These are phyloP conservation scores for Pistacia integerrima DNA, from an alignment of 345 rosid genomes.

Conservation along the genomic window DNA sequence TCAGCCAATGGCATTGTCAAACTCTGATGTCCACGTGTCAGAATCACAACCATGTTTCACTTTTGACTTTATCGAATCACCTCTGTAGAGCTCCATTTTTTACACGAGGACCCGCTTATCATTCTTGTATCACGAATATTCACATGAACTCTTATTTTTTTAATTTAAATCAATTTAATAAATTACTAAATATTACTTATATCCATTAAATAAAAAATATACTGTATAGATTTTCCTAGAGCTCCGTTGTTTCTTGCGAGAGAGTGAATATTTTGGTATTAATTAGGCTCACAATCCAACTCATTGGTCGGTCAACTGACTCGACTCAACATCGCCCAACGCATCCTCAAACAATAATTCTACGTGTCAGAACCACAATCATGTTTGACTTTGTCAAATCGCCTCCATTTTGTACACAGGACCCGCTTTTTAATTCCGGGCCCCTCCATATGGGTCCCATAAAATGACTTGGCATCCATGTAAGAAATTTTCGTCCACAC, in stretches of 20 bases:
- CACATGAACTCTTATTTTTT: too few species aligned
- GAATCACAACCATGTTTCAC: background rate
- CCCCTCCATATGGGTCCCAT: background rate
- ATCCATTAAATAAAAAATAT: too few species aligned
- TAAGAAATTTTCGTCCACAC: background rate
- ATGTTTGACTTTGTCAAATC: conserved; percentile 11
- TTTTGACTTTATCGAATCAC: conserved; percentile 7
- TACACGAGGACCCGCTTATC: background rate
- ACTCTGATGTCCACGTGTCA: background rate
- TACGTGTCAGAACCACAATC: background rate
- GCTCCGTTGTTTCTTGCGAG: too few species aligned
- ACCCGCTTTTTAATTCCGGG: background rate
- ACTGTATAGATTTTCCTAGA: too few species aligned
- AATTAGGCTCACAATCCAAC: too few species aligned
- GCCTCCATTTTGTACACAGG: background rate
- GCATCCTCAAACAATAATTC: background rate
- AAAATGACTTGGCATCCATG: background rate
- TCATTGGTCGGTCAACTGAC: background rate
- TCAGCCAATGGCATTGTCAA: conserved; percentile 5
- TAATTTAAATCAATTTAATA: too few species aligned
- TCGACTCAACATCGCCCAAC: background rate
- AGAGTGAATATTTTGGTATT: too few species aligned
- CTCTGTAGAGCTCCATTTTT: background rate
- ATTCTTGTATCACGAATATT: too few species aligned
- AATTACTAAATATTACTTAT: too few species aligned